phyloP scores from a whole-genome alignment of 371 early-diverging fungal species.

The Apophysomyces trapeziformis region DNA sequence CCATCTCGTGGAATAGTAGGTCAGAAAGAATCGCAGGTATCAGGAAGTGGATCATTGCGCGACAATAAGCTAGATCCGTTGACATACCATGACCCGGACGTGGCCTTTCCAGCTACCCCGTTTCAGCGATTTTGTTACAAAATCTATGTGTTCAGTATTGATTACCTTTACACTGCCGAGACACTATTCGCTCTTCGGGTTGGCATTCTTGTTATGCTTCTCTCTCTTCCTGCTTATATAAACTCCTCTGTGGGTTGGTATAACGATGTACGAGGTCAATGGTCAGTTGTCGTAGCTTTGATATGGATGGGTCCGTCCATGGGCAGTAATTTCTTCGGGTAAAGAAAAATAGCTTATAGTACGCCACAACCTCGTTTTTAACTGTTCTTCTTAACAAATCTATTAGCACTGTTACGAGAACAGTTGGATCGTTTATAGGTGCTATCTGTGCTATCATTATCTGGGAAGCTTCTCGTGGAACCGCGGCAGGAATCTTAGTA shows the following conservation, averaged over 20 bases:
- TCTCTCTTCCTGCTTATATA: slow-evolving; percentile 45
- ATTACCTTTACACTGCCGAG: slow-evolving; percentile 41
- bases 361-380: background rate
- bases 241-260: slow-evolving; percentile 42
- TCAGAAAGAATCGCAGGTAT: background rate
- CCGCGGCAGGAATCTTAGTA: slow-evolving; percentile 31
- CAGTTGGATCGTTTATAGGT: slow-evolving; percentile 48
- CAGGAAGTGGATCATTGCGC: background rate
- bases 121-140: slow-evolving; percentile 36
- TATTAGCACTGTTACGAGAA: slow-evolving; percentile 43
- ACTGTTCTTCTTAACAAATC: background rate
- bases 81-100: slow-evolving; percentile 53
- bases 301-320: slow-evolving; percentile 59
- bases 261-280: slow-evolving; percentile 41
- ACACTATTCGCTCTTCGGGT: slow-evolving; percentile 43
- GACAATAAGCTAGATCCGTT: slow-evolving; percentile 30
- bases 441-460: slow-evolving; percentile 39
- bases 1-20: slow-evolving; percentile 14
- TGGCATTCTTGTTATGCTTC: slow-evolving; percentile 32
- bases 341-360: slow-evolving; percentile 4
- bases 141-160: slow-evolving; percentile 27
- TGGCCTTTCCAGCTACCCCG: slow-evolving; percentile 38
- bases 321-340: slow-evolving; percentile 55
- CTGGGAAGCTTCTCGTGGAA: slow-evolving; percentile 46
- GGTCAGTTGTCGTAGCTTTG: slow-evolving; percentile 50